A percentile compares a stretch with the other conserved stretches of the same genome.
These are phyloP conservation scores for Tetracladium marchalianum DNA, from an alignment of 495 filamentous ascomycete species.

Conservation along the genomic window DNA sequence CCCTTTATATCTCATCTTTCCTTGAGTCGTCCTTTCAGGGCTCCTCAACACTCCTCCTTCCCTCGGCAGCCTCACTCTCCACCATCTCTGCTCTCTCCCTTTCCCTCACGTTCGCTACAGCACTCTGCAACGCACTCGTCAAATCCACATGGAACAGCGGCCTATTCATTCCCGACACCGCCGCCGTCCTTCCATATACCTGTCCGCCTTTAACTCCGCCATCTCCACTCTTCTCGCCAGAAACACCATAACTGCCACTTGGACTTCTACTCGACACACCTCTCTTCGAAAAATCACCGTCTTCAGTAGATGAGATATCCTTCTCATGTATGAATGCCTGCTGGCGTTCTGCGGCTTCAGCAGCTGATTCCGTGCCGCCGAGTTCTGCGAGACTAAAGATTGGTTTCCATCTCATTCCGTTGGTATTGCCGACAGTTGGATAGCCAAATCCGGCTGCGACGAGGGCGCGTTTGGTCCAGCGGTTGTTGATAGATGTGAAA, in stretches of 20 bases:
- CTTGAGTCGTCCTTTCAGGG: no score
- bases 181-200: constrained; percentile 31
- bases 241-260: constrained; percentile 17
- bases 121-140: constrained; percentile 84
- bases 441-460: constrained; percentile 90
- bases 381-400: constrained; percentile 93
- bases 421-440: constrained; percentile 47
- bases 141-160: constrained; percentile 94
- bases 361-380: constrained; percentile 59
- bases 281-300: background rate
- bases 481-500: constrained; percentile 87
- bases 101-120: constrained; percentile 64
- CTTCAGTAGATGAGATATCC: no score
- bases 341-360: constrained; percentile 33
- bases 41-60: no score
- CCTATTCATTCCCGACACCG: constrained; percentile 75
- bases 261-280: no score
- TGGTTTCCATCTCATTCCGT: constrained; percentile 69
- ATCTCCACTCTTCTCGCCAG: no score
- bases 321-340: background rate
- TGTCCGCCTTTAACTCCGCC: background rate
- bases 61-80: no score
- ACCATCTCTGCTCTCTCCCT: constrained; percentile 17
- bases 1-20: no score
- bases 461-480: constrained; percentile 94